Evolutionary conservation across 371 early-diverging fungal species (phyloP).

Genomic region (Mucor velutinosus): DNA sequence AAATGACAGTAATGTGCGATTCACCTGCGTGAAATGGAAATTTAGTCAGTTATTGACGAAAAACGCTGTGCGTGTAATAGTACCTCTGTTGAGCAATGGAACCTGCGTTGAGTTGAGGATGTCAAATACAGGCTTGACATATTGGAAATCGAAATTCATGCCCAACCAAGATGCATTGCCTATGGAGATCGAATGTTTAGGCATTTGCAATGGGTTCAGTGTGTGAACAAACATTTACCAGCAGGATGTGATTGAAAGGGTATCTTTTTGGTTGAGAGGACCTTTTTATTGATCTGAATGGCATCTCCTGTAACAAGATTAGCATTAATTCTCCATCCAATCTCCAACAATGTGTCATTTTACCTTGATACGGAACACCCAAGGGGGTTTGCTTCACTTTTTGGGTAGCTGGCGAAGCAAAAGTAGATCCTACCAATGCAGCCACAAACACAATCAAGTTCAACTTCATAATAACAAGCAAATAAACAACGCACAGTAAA

Average conservation of each 20-base stretch:
- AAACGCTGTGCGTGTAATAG: background rate
- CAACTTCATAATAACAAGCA: background rate
- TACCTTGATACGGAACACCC: constrained; percentile 32
- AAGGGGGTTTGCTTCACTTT: constrained; percentile 21
- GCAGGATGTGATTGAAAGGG: constrained; percentile 51
- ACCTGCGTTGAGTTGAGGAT: constrained; percentile 52
- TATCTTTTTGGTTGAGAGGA: constrained; percentile 46
- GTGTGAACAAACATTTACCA: background rate
- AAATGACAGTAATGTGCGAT: constrained; percentile 76
- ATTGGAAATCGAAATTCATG: constrained; percentile 61
- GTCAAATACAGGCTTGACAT: constrained; percentile 58
- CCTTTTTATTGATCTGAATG: constrained; percentile 38
- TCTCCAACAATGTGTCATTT: background rate
- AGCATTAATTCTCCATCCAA: background rate
- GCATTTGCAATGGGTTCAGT: background rate
- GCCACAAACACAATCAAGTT: background rate
- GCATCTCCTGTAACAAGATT: constrained; percentile 21
- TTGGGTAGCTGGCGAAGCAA: background rate
- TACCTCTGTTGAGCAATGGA: constrained; percentile 37
- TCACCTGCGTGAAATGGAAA: constrained; percentile 48
- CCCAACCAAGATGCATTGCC: constrained; percentile 59
- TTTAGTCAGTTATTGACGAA: background rate
- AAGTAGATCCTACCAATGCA: background rate
- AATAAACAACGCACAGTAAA: background rate
- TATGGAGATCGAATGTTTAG: background rate